Base-by-base conservation (phyloP, 164 flowering plant genomes). In the Echeveria elegans region DNA sequence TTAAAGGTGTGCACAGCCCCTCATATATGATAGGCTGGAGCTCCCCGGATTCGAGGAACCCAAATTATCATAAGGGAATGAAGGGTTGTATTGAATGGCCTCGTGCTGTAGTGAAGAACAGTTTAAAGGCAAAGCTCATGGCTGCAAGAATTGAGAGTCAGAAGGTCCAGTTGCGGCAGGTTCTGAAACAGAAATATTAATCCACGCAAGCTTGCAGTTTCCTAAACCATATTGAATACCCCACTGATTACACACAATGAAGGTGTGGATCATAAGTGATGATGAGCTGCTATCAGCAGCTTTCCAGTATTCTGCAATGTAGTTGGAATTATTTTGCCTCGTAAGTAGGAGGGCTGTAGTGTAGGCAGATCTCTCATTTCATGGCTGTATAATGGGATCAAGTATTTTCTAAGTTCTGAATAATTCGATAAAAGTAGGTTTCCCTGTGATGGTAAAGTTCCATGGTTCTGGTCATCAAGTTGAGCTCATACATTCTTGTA, bases 61-160 rank as follows among this genome's bases (percentile, higher is more conserved):
- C 84, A 50, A 86, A 83, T 21, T 72, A 82, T 38, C 73, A 61
- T 23, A 78, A 84, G 58, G 91, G 85, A 10, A 87, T 82, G 88
- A 92, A 90, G 75, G 96, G 96, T 37, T 87, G 97, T 85, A 90
- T 87, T 12, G 94, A 90, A 68, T 88, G 97, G 94, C 95, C 95
- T 32, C 80, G 84, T 2, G 78, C 79, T 4, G 68, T 68, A 16
- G 93, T 88, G 80, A 90, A 85, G 77, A 73, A 72, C 38, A 85
- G 95, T 68, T 79, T 94, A 83, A 94, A 94, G 76, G 75, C 92
- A 6, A 89, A 84, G 79, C 87, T 90, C 32, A 52, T 86, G 75
- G 96, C 91, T 71, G 99, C 99, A 36, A 88, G 95, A 78, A 77
- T 82, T 80, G 93, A 83, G 64, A 85, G 86, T 71, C 96, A 91